Conservation (phyloP, 495 filamentous ascomycete species). For the Clohesyomyces aquaticus region DNA sequence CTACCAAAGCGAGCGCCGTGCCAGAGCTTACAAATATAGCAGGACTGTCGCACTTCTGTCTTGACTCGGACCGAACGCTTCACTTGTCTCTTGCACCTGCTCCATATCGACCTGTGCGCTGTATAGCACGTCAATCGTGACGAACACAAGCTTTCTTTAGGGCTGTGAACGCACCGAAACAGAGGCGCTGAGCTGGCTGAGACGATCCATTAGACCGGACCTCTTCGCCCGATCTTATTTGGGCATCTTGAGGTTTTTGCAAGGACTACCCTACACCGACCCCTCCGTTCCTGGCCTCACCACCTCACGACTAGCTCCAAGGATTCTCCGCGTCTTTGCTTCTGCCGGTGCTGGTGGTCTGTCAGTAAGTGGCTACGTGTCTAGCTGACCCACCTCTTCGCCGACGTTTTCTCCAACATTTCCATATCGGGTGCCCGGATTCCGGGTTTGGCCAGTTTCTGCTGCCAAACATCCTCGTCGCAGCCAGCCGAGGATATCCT, state of each 20-base stretch:
- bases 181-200: conserved; percentile 29
- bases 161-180: conserved; percentile 21
- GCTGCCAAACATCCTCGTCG: conserved; percentile 35
- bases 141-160: conserved; percentile 13
- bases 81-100: conserved; percentile 28
- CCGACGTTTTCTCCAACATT: conserved; percentile 29
- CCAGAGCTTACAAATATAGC: conserved; percentile 36
- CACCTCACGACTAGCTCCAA: not conserved
- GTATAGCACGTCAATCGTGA: conserved; percentile 11
- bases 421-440: conserved; percentile 29
- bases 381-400: conserved; percentile 19
- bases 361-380: conserved; percentile 33
- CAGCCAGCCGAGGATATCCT: conserved; percentile 37
- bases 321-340: conserved; percentile 29
- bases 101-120: conserved; percentile 32
- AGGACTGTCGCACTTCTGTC: conserved; percentile 37
- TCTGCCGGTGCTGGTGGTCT: conserved; percentile 8
- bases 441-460: conserved; percentile 30
- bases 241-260: conserved; percentile 5
- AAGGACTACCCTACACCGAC: conserved; percentile 29
- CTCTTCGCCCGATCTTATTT: conserved; percentile 21
- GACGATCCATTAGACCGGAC: conserved; percentile 29
- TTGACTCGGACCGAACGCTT: conserved; percentile 38
- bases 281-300: conserved; percentile 16
- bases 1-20: conserved; percentile 13